Evolutionary conservation across 768 basidiomycete genomes (phyloP).

Genomic region (Ephemerocybe angulata): DNA sequence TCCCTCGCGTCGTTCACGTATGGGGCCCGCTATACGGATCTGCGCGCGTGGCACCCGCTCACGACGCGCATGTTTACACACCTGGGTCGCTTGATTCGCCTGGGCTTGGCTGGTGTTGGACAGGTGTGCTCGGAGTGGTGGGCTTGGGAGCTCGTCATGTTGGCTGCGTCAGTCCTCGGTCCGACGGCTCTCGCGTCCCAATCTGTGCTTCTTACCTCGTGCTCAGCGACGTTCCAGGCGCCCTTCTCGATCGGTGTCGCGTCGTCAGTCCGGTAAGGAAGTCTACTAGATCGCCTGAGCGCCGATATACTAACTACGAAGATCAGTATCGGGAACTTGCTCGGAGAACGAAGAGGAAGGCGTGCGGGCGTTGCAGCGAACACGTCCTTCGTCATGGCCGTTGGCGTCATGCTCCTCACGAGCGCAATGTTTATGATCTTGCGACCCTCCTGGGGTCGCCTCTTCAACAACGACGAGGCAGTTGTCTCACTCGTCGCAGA

Average conservation of each 20-base stretch:
- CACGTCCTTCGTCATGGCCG: constrained; percentile 61
- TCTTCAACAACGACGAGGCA: constrained; percentile 73
- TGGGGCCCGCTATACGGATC: constrained; percentile 56
- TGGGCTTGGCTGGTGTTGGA: constrained; percentile 82
- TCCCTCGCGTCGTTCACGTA: constrained; percentile 58
- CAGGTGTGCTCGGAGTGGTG: constrained; percentile 94
- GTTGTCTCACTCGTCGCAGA: constrained; percentile 58
- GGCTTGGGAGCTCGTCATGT: constrained; percentile 87
- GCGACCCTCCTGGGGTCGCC: constrained; percentile 62
- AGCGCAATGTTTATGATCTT: constrained; percentile 57
- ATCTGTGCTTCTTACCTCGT: constrained; percentile 75
- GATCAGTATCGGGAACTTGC: constrained; percentile 77
- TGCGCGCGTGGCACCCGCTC: constrained; percentile 82
- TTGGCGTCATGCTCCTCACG: constrained; percentile 61
- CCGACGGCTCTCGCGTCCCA: constrained; percentile 83
- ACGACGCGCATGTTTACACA: constrained; percentile 59
- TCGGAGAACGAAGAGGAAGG: constrained; percentile 73
- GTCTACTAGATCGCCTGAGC: not conserved
- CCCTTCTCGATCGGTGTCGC: constrained; percentile 83
- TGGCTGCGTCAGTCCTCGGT: constrained; percentile 61
- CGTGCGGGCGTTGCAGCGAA: constrained; percentile 69
- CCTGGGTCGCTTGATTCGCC: constrained; percentile 64
- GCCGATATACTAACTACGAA: not conserved
- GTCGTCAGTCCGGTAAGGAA: constrained; percentile 70
- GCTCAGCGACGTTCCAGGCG: constrained; percentile 75